Percentiles rank a stretch among this genome's conserved stretches.
Evolutionary conservation across 768 basidiomycete genomes (phyloP).

Genomic region (Lanmaoa rubissima): DNA sequence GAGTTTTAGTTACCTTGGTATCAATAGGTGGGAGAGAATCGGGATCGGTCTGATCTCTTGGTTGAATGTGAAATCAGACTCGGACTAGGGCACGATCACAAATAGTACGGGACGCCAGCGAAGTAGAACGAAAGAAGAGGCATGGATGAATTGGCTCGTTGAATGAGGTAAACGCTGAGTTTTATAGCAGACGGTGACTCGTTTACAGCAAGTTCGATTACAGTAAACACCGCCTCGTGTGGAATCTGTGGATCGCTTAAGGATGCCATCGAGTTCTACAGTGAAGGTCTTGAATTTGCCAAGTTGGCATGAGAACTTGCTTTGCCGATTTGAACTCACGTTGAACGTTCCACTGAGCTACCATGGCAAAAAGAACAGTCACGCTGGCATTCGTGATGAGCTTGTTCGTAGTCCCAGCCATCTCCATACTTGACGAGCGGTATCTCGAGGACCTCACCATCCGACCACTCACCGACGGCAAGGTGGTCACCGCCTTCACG

Average conservation of each 20-base stretch:
- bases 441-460: constrained; percentile 53
- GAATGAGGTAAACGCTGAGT: background rate
- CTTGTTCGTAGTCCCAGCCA: constrained; percentile 9
- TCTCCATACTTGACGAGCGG: constrained; percentile 24
- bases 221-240: too few species aligned
- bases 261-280: too few species aligned
- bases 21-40: background rate
- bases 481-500: constrained; percentile 74
- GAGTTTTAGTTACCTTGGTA: background rate
- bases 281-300: too few species aligned
- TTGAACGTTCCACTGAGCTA: background rate
- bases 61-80: background rate
- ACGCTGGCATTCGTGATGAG: constrained; percentile 2
- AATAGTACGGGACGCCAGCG: background rate
- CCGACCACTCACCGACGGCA: constrained; percentile 75
- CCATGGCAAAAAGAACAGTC: constrained; percentile 6
- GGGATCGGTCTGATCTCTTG: background rate
- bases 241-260: too few species aligned
- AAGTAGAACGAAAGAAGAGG: background rate
- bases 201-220: too few species aligned
- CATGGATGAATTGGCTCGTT: background rate
- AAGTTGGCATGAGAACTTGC: background rate
- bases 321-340: too few species aligned
- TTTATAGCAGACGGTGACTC: too few species aligned
- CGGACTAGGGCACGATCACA: background rate